Conservation (phyloP, 129 eudicot species). For the Artemisia argyi region DNA sequence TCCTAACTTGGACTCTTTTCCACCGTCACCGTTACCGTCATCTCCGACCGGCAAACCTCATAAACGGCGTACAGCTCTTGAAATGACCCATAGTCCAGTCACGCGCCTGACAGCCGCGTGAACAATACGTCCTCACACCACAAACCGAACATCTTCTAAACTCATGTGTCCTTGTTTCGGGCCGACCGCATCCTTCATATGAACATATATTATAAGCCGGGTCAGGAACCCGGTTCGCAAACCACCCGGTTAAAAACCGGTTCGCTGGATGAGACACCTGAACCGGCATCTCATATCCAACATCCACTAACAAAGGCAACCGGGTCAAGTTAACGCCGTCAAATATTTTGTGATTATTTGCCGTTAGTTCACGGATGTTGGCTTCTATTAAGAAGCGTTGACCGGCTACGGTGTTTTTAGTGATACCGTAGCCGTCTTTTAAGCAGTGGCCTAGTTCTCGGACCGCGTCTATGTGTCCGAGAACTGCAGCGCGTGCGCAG, state of each 20-base stretch:
- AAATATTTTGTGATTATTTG: neutral
- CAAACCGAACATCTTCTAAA: constrained; percentile 48
- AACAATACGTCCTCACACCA: constrained; percentile 42
- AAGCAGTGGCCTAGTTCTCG: constrained; percentile 47
- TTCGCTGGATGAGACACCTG: constrained; percentile 41
- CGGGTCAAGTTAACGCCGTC: neutral
- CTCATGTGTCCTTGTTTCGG: constrained; percentile 51
- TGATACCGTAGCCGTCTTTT: constrained; percentile 47
- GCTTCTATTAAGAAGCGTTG: constrained; percentile 36
- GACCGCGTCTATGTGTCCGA: constrained; percentile 49
- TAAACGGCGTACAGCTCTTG: constrained; percentile 25
- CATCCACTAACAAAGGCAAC: constrained; percentile 20
- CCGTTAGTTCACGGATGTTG: constrained; percentile 33
- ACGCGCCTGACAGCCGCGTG: constrained; percentile 51
- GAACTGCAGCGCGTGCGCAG: constrained; percentile 40
- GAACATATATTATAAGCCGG: constrained; percentile 32
- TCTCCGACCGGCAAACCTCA: constrained; percentile 14
- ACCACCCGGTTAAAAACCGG: constrained; percentile 41
- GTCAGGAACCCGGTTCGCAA: neutral
- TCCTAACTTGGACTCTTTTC: neutral
- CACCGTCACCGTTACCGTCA: constrained; percentile 2
- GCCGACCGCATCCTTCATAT: constrained; percentile 41
- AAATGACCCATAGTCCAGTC: constrained; percentile 48
- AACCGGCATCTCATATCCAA: constrained; percentile 9
- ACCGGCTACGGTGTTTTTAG: constrained; percentile 29